Base-by-base conservation (phyloP, 148 eudicot species). In the Fagopyrum esculentum region DNA sequence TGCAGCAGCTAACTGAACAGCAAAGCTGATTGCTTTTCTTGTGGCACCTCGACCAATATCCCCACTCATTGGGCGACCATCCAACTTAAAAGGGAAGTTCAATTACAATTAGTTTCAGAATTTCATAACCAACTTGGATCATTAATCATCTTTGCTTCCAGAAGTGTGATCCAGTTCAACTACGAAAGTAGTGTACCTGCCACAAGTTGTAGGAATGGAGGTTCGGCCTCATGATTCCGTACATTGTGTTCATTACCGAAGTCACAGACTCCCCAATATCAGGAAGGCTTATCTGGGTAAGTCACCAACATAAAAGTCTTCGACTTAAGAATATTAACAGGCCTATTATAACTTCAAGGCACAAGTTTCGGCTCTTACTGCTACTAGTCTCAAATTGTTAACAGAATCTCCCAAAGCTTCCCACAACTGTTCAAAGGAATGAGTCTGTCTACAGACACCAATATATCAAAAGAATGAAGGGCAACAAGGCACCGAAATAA, bases 41-140 rank as follows among this genome's bases (percentile, higher is more conserved):
- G 98, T 94, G 80, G 97, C 90, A 44, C 97, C 98, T 85, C 96
- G 84, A 50, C 97, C 98, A 55, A 87, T 94, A 76, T 94, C 98
- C 80, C 98, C 98, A 77, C 98, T 91, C 96, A 94, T 94, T 9
- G 98, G 96, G 12, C 97, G 97, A 61, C 98, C 98, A 82, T 94
- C 98, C 84, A 91, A 74, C 98, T 93, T 46, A 29, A 71, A 47
- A 40, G 8, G 35, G 3, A 17, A 74, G 70, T 40, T 72, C n/a
- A 57, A 73, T 16, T 29, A n/a, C 6, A 48, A 75, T 43, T 12
- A 49, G 63, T 57, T 57, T 57, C 7, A 19, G 30, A 29, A 17
- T 6, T 57, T 57, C 22, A 57, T 57, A 19, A 19, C 63, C 7
- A 43, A 40, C 71, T 66, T 40, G 8, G n/a, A 40, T 43, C 6